Conservation (phyloP, 2,329 filamentous ascomycete genomes). For the Cytospora leucostoma region DNA sequence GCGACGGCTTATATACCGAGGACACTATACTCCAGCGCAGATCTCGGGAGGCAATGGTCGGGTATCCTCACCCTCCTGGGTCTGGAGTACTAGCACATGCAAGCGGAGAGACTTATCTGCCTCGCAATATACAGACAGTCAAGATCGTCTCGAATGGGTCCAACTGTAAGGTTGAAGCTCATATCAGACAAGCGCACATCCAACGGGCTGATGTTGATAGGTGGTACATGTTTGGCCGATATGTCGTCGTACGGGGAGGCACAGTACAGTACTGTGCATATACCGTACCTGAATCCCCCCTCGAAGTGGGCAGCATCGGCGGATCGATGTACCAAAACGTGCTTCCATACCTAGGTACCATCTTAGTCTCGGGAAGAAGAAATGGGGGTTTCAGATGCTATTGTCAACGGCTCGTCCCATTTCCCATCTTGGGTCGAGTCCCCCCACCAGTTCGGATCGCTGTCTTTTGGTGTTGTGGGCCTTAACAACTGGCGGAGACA, state of each 20-base stretch:
- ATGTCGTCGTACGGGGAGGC: background rate
- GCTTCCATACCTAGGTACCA: no score
- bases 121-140: background rate
- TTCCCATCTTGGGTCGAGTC: background rate
- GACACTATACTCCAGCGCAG: background rate
- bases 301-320: background rate
- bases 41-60: background rate
- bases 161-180: slow-evolving; percentile 10
- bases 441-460: slow-evolving; percentile 22
- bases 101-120: slow-evolving; percentile 17
- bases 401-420: background rate
- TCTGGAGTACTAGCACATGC: background rate
- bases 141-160: slow-evolving; percentile 1
- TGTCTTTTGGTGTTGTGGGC: slow-evolving; percentile 12
- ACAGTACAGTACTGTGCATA: background rate
- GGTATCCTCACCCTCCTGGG: slow-evolving; percentile 14
- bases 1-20: slow-evolving; percentile 18
- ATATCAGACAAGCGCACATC: slow-evolving; percentile 1
- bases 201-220: slow-evolving; percentile 1
- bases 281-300: no score
- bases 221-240: slow-evolving; percentile 8
- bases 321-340: background rate
- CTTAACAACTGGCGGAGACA: background rate
- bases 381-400: background rate
- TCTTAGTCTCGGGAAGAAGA: background rate